Evolutionary conservation across 768 basidiomycete species (phyloP).

Genomic region (Lanmaoa pseudosensibilis): DNA sequence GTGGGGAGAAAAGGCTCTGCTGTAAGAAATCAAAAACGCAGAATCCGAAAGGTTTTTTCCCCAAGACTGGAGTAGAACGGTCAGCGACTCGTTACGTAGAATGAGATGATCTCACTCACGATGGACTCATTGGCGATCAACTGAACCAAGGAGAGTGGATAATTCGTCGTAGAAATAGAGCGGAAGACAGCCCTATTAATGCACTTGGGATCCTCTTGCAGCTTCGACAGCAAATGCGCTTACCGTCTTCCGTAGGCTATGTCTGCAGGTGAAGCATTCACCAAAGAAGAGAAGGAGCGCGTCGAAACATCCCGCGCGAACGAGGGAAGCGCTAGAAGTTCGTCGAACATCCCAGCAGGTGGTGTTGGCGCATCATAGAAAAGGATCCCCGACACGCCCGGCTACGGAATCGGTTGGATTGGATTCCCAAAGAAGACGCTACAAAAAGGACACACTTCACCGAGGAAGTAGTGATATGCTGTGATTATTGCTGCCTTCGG

Average conservation of each 20-base stretch:
- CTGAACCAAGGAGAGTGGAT: conserved; percentile 16
- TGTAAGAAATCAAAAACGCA: conserved; percentile 12
- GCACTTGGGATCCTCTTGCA: not conserved
- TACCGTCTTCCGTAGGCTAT: conserved; percentile 2
- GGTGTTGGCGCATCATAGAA: conserved; percentile 53
- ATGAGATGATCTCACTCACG: conserved; percentile 5
- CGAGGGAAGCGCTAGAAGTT: conserved; percentile 24
- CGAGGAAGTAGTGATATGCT: conserved; percentile 36
- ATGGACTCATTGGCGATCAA: conserved; percentile 14
- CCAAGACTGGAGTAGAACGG: conserved; percentile 19
- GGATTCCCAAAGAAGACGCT: not conserved
- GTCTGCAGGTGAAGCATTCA: conserved; percentile 2
- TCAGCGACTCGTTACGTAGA: not conserved
- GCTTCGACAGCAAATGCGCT: not conserved
- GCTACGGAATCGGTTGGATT: not conserved
- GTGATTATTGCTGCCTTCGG: conserved; percentile 40
- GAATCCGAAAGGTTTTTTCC: not conserved
- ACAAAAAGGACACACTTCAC: not conserved
- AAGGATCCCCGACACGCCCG: conserved; percentile 32
- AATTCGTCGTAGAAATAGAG: conserved; percentile 5
- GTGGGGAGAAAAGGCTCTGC: conserved; percentile 54
- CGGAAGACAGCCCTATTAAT: conserved; percentile 6
- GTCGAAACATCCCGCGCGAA: conserved; percentile 7
- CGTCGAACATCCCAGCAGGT: conserved; percentile 22
- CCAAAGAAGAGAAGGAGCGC: conserved; percentile 16